phyloP scores from a whole-genome alignment of 352 stramenopile genomes.

The Globisporangium radiosum region DNA sequence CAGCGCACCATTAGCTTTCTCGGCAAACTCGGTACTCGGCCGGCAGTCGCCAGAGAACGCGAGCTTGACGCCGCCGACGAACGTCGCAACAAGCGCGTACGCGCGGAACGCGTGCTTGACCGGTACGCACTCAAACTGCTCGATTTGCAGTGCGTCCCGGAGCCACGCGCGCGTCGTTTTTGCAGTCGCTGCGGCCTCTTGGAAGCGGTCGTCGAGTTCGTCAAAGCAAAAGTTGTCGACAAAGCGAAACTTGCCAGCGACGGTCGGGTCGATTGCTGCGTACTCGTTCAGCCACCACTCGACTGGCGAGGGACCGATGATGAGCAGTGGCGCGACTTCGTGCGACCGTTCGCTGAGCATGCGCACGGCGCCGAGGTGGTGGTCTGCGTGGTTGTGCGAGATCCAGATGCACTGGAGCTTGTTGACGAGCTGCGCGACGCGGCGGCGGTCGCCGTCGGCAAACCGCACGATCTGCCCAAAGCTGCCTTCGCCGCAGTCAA shows the following conservation, averaged over 20 bases:
- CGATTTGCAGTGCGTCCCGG: constrained; percentile 31
- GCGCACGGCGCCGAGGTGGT: constrained; percentile 92
- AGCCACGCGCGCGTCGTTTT: constrained; percentile 38
- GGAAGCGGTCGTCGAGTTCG: constrained; percentile 30
- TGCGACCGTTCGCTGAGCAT: constrained; percentile 75
- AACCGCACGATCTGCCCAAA: constrained; percentile 88
- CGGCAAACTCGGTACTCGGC: constrained; percentile 65
- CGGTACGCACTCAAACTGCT: constrained; percentile 51
- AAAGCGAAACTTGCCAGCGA: constrained; percentile 85
- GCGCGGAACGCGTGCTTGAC: constrained; percentile 89
- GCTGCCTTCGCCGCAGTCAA: constrained; percentile 96
- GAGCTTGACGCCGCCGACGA: constrained; percentile 64
- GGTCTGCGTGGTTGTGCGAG: constrained; percentile 97
- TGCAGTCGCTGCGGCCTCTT: constrained; percentile 23
- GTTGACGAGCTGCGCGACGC: constrained; percentile 47
- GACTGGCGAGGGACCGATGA: constrained; percentile 91
- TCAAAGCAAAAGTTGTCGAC: constrained; percentile 86
- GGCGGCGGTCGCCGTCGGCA: constrained; percentile 29
- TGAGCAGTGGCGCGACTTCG: constrained; percentile 62
- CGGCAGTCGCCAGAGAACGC: constrained; percentile 95
- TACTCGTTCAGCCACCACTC: constrained; percentile 92
- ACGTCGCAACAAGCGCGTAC: constrained; percentile 86
- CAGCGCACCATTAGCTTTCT: constrained; percentile 54
- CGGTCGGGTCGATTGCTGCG: constrained; percentile 55
- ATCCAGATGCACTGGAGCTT: constrained; percentile 93